These are phyloP conservation scores for Lentinula novae-zelandiae DNA, from an alignment of 1,284 basidiomycete species.

Conservation along the genomic window DNA sequence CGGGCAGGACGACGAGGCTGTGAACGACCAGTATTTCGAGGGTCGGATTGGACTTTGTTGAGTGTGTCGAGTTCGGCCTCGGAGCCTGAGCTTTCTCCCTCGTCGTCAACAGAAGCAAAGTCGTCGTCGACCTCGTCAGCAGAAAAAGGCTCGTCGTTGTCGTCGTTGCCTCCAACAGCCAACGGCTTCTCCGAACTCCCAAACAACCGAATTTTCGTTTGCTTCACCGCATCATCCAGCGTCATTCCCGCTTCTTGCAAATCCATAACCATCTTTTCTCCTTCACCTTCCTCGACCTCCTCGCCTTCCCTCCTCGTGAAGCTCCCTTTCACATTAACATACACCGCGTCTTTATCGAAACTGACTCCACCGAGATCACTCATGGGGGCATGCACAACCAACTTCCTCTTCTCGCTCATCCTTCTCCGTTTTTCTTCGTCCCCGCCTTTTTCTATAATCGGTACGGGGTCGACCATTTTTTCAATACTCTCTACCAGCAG, in stretches of 20 bases:
- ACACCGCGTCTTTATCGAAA: constrained; percentile 99
- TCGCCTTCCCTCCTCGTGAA: constrained; percentile 72
- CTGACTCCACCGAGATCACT: constrained; percentile 96
- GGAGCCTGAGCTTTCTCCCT: constrained; percentile 17
- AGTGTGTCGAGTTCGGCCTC: constrained; percentile 15
- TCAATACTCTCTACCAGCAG: constrained; percentile 74
- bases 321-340: constrained; percentile 94
- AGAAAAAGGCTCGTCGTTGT: constrained; percentile 28
- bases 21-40: constrained; percentile 44
- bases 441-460: constrained; percentile 75
- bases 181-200: constrained; percentile 71
- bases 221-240: constrained; percentile 80
- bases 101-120: constrained; percentile 16
- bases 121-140: constrained; percentile 21
- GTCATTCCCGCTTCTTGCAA: constrained; percentile 86
- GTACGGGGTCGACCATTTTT: constrained; percentile 85
- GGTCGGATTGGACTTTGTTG: constrained; percentile 26
- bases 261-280: constrained; percentile 96
- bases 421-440: constrained; percentile 92
- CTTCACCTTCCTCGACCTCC: constrained; percentile 75
- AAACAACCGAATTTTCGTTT: constrained; percentile 84
- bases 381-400: constrained; percentile 96
- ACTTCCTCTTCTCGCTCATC: constrained; percentile 92
- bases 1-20: constrained; percentile 45
- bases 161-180: constrained; percentile 28